Evolutionary conservation across 2,329 filamentous ascomycete species (phyloP), one percentile per base, ranked within the genome.

Genomic region (Aschersonia sp.): DNA sequence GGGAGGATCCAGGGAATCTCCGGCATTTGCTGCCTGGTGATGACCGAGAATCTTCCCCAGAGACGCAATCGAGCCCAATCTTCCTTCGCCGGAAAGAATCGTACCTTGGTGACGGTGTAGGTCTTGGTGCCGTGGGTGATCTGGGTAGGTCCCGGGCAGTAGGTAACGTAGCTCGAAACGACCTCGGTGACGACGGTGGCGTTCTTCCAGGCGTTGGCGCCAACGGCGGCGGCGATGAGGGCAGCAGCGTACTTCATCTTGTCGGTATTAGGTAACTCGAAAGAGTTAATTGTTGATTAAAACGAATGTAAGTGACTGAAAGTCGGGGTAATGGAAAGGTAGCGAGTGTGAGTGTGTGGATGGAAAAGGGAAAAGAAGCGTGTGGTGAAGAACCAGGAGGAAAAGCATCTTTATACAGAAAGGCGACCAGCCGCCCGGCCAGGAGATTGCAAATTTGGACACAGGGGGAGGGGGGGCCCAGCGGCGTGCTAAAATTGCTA

Each of bases 131-230:
- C 75, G 68, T 83, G 71, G 59, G 74, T 76, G 65, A 86, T 66
- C 57, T 70, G 65, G 57, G 83, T 86, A 54, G 83, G 64, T 55
- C 61, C 70, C 29, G 83, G 81, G 78, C 84, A 87, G 78, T 73
- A 85, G 61, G 83, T 87, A 67, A 75, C 79, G 70, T 77, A 77
- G 50, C 69, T 66, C 50, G 78, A 79, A 54, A 86, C 75, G 55
- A 79, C 69, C 72, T 83, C 77, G 56, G 81, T 86, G 67, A 72
- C 73, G 51, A 76, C 76, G 62, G 68, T 22, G 40, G 14, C 40
- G 40, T 42, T 42, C 14, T 70, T 72, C 59, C 68, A 66, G 44
- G 48, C 43, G 67, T 72, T 67, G 57, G 69, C 41, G 46, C 46
- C 67, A 61, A 64, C 42, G 42, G 22, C 42, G 42, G 14, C 70